Evolutionary conservation across 1,284 basidiomycete species (phyloP), one percentile per base, ranked within the genome.

Genomic region (Cryptococcus sp.): DNA sequence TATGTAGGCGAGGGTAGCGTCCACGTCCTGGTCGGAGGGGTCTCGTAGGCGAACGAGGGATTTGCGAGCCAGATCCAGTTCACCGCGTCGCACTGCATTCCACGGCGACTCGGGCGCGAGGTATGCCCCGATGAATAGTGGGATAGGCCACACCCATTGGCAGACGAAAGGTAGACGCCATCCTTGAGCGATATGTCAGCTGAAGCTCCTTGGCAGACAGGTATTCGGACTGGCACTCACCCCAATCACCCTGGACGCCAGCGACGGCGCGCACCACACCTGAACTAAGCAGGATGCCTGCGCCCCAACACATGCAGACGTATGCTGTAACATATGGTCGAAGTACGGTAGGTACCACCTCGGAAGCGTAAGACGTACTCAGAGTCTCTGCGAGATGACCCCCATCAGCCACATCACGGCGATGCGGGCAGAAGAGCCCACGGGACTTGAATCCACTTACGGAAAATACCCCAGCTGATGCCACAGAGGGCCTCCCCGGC

Each of bases 281-380:
- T 0, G 79, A 77, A n/a, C 76, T 75, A 48, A 83, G 57, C 17
- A 78, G 56, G 46, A 78, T 77, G 56, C 80, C 79, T 44, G 72
- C 61, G 41, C 76, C 82, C 81, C 81, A 82, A 70, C 80, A 81
- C 59, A 81, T 74, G 71, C 80, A 81, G 58, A 82, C 78, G 67
- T 78, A 82, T 47, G 80, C 77, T 31, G 81, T 82, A 16, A 83
- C 71, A 68, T 80, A 80, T 19, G 73, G 76, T 38, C 82, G 79
- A 1, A 83, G 72, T 13, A 73, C 72, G 45, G 80, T 80, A 2
- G 82, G 82, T 35, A 77, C 79, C 38, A 84, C 76, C 51, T 84
- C 82, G 39, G 78, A 76, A 17, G 82, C 82, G 60, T 82, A 84
- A 0, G 80, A 71, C 8, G 78, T 80, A 8, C 80, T 81, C 2